Base-by-base conservation (phyloP, 257 asterid genomes). In the Henckelia pumila region DNA sequence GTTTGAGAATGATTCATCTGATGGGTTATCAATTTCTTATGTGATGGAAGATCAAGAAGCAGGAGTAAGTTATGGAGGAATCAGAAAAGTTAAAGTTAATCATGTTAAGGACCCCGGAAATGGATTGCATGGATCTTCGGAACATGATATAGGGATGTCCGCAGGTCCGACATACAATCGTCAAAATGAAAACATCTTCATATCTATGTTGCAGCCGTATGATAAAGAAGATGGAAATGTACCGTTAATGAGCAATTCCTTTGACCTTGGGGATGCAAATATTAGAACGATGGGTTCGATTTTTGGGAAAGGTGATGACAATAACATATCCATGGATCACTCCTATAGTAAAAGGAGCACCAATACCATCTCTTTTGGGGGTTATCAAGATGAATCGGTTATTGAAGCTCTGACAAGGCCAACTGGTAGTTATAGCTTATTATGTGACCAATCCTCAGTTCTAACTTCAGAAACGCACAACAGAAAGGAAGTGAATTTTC, bases 21-120 rank as follows among this genome's bases (percentile, higher is more conserved):
- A 72, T 62, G 81, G 83, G 67, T 74, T 84, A 68, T 71, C 87
- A 29, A 75, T 77, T 76, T 79, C 85, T 53, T 80, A 78, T 71
- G 57, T 69, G 33, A 59, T 73, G 28, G 86, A 71, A 26, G 83
- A 81, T 64, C 59, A 78, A 22, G 78, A 81, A 13, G 33, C 76
- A 6, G 78, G 80, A 33, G 56, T 75, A 19, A 68, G 78, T 67
- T 78, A 71, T 59, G 75, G 76, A 62, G 80, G 85, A 59, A 50
- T 73, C 20, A 76, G 83, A 28, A 71, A 84, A 69, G 79, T 69
- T 21, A 75, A 73, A 73, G 79, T 73, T 49, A 74, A 78, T 78
- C 81, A 78, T 76, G 84, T 74, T 19, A 74, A 76, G 61, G 85
- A 77, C 63, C 55, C 83, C 44, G 82, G 62, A 33, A 68, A 26